These are phyloP conservation scores for Pisolithus tinctorius DNA, from an alignment of 768 basidiomycete genomes.

Conservation along the genomic window DNA sequence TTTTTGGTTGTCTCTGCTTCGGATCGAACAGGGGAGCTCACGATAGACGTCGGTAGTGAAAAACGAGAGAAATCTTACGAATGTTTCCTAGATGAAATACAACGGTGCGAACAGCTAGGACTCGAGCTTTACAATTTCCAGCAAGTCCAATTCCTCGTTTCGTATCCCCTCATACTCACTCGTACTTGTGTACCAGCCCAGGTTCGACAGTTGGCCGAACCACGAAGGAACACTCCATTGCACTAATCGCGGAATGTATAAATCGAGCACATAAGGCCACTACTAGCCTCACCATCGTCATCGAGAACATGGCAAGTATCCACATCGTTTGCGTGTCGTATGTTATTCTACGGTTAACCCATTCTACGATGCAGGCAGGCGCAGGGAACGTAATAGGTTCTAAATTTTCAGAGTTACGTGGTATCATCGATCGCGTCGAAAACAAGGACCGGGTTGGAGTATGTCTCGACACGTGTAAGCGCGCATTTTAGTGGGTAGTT, in stretches of 20 bases:
- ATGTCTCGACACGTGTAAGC: slow-evolving; percentile 77
- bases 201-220: slow-evolving; percentile 75
- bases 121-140: slow-evolving; percentile 79
- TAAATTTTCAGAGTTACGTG: slow-evolving; percentile 56
- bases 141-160: slow-evolving; percentile 36
- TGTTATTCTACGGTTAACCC: not conserved
- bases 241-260: slow-evolving; percentile 62
- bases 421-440: slow-evolving; percentile 62
- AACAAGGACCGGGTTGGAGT: slow-evolving; percentile 75
- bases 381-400: slow-evolving; percentile 74
- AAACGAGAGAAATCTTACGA: slow-evolving; percentile 67
- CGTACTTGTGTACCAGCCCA: slow-evolving; percentile 40
- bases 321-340: not conserved
- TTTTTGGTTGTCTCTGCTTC: not conserved
- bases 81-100: slow-evolving; percentile 80
- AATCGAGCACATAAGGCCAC: slow-evolving; percentile 69
- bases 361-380: slow-evolving; percentile 48
- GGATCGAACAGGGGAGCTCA: no score
- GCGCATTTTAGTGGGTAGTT: slow-evolving; percentile 7
- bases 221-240: slow-evolving; percentile 53
- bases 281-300: slow-evolving; percentile 48
- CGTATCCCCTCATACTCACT: not conserved
- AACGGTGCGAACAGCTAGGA: slow-evolving; percentile 70
- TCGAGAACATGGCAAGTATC: slow-evolving; percentile 76
- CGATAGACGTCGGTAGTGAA: slow-evolving; percentile 28